phyloP scores from a whole-genome alignment of 805 yeast species.

The Torulaspora quercuum region DNA sequence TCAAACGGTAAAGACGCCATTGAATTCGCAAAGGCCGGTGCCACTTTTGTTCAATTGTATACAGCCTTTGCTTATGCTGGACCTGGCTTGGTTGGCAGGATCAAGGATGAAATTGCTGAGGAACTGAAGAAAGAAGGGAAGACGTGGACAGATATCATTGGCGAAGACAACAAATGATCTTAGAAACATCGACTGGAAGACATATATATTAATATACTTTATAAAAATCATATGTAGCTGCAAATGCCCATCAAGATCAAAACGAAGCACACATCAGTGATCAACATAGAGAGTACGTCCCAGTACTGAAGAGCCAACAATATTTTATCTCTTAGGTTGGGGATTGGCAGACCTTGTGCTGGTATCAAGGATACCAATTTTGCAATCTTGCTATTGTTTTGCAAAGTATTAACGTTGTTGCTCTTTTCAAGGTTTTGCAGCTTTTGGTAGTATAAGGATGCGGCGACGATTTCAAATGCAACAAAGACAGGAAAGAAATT shows the following conservation, averaged over 20 bases:
- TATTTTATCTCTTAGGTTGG: slow-evolving; percentile 29
- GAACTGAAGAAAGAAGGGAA: slow-evolving; percentile 70
- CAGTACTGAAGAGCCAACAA: slow-evolving; percentile 30
- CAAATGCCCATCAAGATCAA: slow-evolving; percentile 32
- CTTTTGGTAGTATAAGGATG: slow-evolving; percentile 34
- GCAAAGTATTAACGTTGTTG: slow-evolving; percentile 28
- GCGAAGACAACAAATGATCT: slow-evolving; percentile 48
- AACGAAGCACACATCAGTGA: slow-evolving; percentile 35
- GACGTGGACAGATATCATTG: slow-evolving; percentile 80
- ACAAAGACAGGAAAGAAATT: slow-evolving; percentile 37
- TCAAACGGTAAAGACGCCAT: slow-evolving; percentile 82
- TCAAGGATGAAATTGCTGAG: slow-evolving; percentile 55
- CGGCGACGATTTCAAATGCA: slow-evolving; percentile 35
- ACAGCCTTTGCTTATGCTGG: slow-evolving; percentile 92
- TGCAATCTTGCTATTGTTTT: slow-evolving; percentile 31
- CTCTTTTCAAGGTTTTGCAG: slow-evolving; percentile 28
- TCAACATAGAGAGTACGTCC: slow-evolving; percentile 35
- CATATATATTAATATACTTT: slow-evolving; percentile 6
- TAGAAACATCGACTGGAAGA: slow-evolving; percentile 1
- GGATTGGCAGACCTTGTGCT: slow-evolving; percentile 35
- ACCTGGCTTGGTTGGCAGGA: slow-evolving; percentile 69
- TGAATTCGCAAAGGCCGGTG: slow-evolving; percentile 92
- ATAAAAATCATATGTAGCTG: slow-evolving; percentile 18
- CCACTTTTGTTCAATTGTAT: slow-evolving; percentile 80
- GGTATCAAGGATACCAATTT: slow-evolving; percentile 34